Evolutionary conservation across 768 basidiomycete species (phyloP).

Genomic region (Baorangia bicolor): DNA sequence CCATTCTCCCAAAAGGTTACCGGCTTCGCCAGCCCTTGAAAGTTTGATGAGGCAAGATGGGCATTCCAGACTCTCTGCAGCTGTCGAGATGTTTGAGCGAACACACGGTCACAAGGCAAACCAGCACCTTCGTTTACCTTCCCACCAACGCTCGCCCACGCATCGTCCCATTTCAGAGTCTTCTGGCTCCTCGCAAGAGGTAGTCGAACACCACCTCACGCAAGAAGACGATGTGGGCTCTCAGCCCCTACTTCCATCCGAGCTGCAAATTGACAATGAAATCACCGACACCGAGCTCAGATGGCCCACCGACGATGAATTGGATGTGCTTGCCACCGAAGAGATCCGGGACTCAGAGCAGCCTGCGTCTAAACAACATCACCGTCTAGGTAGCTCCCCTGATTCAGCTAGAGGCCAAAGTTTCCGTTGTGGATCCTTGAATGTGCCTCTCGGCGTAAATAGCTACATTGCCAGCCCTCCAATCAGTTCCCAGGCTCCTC

Average conservation of each 20-base stretch:
- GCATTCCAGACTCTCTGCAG: slow-evolving; percentile 9
- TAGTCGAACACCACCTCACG: slow-evolving; percentile 50
- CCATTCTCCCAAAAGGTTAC: slow-evolving; percentile 12
- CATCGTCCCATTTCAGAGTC: slow-evolving; percentile 22
- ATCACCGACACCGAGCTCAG: slow-evolving; percentile 20
- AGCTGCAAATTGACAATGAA: slow-evolving; percentile 6
- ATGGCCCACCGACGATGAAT: slow-evolving; percentile 30
- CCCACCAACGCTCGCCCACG: slow-evolving; percentile 5
- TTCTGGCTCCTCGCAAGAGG: slow-evolving; percentile 39
- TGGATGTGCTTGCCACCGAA: not conserved
- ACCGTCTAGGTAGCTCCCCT: not conserved
- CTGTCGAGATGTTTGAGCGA: slow-evolving; percentile 21
- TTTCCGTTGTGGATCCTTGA: slow-evolving; percentile 24
- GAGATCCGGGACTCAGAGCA: not conserved
- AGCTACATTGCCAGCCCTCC: not conserved
- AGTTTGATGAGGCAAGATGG: slow-evolving; percentile 9
- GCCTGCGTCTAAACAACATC: not conserved
- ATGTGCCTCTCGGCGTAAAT: slow-evolving; percentile 11
- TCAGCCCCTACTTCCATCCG: not conserved
- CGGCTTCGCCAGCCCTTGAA: slow-evolving; percentile 24
- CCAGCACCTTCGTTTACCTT: not conserved
- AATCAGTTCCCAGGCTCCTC: not conserved
- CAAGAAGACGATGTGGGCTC: slow-evolving; percentile 32
- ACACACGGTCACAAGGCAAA: slow-evolving; percentile 1
- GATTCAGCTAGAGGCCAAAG: slow-evolving; percentile 10